Percentiles rank a stretch among this genome's conserved stretches.
These are phyloP conservation scores for Populus ilicifolia DNA, from an alignment of 345 rosid species.

Conservation along the genomic window DNA sequence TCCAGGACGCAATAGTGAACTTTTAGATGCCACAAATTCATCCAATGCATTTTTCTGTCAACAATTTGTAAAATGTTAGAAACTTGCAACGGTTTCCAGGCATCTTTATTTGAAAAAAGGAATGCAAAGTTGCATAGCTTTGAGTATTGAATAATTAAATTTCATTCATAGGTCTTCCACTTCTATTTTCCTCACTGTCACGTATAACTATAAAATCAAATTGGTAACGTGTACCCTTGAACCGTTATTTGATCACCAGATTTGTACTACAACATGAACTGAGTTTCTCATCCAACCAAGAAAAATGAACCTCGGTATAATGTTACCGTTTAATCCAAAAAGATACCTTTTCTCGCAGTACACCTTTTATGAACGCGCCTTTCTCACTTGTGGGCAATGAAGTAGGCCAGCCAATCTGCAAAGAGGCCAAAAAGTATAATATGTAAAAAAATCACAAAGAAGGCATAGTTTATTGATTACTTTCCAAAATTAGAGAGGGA, in stretches of 20 bases:
- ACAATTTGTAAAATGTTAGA: conserved; percentile 25
- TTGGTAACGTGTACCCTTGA: not conserved
- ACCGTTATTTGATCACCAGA: not conserved
- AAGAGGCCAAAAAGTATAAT: not conserved
- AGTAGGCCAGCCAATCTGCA: conserved; percentile 96
- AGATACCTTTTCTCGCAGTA: conserved; percentile 71
- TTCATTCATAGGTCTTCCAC: too few species aligned
- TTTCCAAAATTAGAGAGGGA: not conserved
- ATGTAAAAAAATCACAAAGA: conserved; percentile 7
- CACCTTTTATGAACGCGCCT: conserved; percentile 54
- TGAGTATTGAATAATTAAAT: too few species aligned
- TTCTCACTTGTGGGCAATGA: conserved; percentile 88
- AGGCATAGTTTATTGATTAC: not conserved
- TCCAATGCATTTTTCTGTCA: conserved; percentile 75
- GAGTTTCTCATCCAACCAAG: not conserved
- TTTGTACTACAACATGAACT: not conserved
- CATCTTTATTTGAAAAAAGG: not conserved
- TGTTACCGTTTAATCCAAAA: not conserved
- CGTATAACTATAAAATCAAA: not conserved
- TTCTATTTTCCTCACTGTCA: too few species aligned
- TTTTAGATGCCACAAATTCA: conserved; percentile 58
- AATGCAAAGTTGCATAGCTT: not conserved
- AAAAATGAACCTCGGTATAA: not conserved
- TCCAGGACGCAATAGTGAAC: conserved; percentile 79
- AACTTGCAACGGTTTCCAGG: conserved; percentile 1